Evolutionary conservation across 2,329 filamentous ascomycete genomes (phyloP), one percentile per base, ranked within the genome.

Genomic region (Chaetomium globosum): DNA sequence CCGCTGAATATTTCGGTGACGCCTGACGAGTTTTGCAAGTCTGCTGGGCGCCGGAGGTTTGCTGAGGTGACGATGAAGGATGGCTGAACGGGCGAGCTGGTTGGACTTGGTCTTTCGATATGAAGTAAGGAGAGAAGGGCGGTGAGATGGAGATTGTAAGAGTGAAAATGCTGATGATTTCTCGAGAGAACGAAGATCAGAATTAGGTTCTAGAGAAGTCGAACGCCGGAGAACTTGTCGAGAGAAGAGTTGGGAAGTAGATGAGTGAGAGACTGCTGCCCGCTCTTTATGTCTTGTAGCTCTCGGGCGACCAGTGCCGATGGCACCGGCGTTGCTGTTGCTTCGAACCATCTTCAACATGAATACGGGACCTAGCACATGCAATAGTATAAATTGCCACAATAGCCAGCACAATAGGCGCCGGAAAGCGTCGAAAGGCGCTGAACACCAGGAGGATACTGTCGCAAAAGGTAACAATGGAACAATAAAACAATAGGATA

Each of bases 291-390:
- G 31, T 19, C 8, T 23, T 19, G 49, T 9, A 19, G 13, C 23
- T 1, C 64, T 26, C 19, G 23, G 31, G 6, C 58, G 36, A 23
- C 46, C 58, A 61, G 67, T 59, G 63, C 61, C 63, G 53, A 23
- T n/a, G 33, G 30, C 62, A 55, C 59, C 49, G 49, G n/a, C 62
- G 26, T 39, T 64, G 60, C 54, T 65, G 60, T 62, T 66, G 68
- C 66, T 49, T 12, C 43, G 39, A 51, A 31, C 60, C 66, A 66
- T 68, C 13, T 21, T 62, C 46, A 33, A 26, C 21, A 31, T 57
- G n/a, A 60, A 51, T 59, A 64, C n/a, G 12, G 21, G 46, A 4
- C 26, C 26, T 26, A 48, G 46, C 9, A 21, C 10, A 48, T 48
- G 46, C 2, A 3, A 48, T 10, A 48, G 9, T 21, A 23, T 23